Evolutionary conservation across 495 filamentous ascomycete genomes (phyloP).

Genomic region (Tetracladium marchalianum): DNA sequence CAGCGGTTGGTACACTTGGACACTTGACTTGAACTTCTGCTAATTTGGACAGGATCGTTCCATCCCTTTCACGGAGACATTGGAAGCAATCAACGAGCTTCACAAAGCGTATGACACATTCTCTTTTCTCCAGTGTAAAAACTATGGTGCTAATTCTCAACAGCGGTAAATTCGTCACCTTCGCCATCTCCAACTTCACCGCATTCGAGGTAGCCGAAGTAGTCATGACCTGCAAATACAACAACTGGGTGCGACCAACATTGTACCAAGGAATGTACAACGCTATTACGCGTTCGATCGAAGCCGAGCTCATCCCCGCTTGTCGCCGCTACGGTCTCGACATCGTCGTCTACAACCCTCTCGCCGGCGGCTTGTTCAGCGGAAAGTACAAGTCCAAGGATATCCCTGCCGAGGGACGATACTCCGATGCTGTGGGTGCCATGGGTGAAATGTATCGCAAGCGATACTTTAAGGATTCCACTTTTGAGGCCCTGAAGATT

Average conservation of each 20-base stretch:
- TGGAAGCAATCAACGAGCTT: conserved; percentile 65
- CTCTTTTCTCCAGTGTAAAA: neutral
- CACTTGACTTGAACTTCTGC: conserved; percentile 8
- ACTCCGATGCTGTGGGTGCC: conserved; percentile 38
- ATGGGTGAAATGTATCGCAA: conserved; percentile 59
- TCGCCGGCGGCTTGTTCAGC: conserved; percentile 74
- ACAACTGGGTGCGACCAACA: conserved; percentile 62
- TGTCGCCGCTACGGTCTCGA: conserved; percentile 81
- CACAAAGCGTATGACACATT: conserved; percentile 51
- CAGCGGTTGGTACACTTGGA: conserved; percentile 30
- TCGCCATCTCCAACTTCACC: conserved; percentile 79
- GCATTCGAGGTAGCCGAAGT: conserved; percentile 89
- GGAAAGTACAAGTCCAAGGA: conserved; percentile 74
- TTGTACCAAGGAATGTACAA: conserved; percentile 69
- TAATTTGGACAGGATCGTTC: conserved; percentile 44
- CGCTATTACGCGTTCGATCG: conserved; percentile 63
- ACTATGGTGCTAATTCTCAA: neutral
- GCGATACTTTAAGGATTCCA: conserved; percentile 72
- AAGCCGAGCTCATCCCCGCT: conserved; percentile 67
- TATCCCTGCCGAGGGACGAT: conserved; percentile 60
- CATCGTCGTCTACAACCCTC: conserved; percentile 85
- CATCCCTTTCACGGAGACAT: conserved; percentile 69
- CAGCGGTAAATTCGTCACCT: conserved; percentile 67
- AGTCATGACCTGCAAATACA: conserved; percentile 68
- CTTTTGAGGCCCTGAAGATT: conserved; percentile 63